A percentile compares a stretch with the other conserved stretches of the same genome.
phyloP scores from a whole-genome alignment of 495 filamentous ascomycete species.

The Penicillium canescens region DNA sequence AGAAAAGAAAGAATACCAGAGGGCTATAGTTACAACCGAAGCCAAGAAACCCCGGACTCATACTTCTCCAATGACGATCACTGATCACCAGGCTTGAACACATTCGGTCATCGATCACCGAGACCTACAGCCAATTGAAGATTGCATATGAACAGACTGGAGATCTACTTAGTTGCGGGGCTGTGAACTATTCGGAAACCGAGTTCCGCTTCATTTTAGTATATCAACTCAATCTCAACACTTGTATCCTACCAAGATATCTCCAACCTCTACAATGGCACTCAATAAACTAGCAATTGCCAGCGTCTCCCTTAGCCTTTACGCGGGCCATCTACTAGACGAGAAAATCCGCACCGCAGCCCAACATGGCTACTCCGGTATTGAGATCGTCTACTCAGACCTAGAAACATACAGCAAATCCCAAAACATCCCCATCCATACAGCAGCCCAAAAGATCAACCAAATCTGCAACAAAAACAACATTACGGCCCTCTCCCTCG shows the following conservation, averaged over 20 bases:
- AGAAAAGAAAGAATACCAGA: too few species aligned
- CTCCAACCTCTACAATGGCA: slow-evolving; percentile 45
- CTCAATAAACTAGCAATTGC: slow-evolving; percentile 51
- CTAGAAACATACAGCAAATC: slow-evolving; percentile 51
- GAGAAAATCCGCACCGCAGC: slow-evolving; percentile 63
- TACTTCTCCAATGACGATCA: too few species aligned
- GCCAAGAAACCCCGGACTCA: too few species aligned
- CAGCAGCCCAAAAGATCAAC: slow-evolving; percentile 56
- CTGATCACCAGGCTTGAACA: too few species aligned
- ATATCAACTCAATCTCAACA: neutral
- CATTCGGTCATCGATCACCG: too few species aligned
- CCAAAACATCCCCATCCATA: slow-evolving; percentile 42
- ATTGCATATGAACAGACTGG: neutral
- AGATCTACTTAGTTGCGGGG: neutral
- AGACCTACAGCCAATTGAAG: neutral
- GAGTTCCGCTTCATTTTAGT: neutral
- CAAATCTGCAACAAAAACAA: slow-evolving; percentile 49
- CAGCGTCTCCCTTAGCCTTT: slow-evolving; percentile 67
- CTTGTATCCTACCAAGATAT: neutral
- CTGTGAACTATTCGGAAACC: neutral
- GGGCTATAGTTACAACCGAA: too few species aligned
- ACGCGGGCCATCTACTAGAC: slow-evolving; percentile 57
- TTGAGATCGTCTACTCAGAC: slow-evolving; percentile 75
- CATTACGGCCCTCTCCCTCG: slow-evolving; percentile 62
- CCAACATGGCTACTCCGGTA: slow-evolving; percentile 58